Evolutionary conservation across 2,329 filamentous ascomycete genomes (phyloP), one percentile per base, ranked within the genome.

Genomic region (Stemphylium vesicarium): DNA sequence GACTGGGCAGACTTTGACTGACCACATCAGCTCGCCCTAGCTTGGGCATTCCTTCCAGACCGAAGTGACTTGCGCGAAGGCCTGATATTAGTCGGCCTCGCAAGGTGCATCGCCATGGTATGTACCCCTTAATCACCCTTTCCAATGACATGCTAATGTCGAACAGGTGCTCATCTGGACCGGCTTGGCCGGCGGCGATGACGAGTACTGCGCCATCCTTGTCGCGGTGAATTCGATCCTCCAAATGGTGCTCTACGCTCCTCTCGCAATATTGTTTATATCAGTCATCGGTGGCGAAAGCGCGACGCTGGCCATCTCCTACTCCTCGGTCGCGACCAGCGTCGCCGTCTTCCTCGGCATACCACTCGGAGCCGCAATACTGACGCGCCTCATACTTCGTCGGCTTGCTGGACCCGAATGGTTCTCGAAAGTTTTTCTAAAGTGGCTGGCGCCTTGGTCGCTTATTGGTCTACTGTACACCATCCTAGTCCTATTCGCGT

Each of bases 41-140:
- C 88, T 0, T 91, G 88, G 82, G 81, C 81, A 1, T 62, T 64
- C 24, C 26, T 60, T 18, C 56, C 54, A 3, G 61, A 60, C 40
- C 69, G 78, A 51, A 70, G 66, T 37, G 78, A 69, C 1, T 66
- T 81, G 8, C 65, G 79, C 1, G 80, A 82, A 22, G 89, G 89
- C 0, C 77, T 92, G 3, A 88, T 92, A 36, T 81, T 95, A 2
- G 90, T 95, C 0, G 91, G 91, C 0, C 76, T 95, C 1, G 91
- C 88, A 5, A 79, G 90, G 51, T 95, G 91, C 62, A 94, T 95
- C 59, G 90, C 90, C 22, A 94, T 94, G 90, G 89, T 87, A 71
- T 55, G 26, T 50, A 3, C 4, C 20, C 20, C 20, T 20, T 20
- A 3, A 3, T 20, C 20, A 20, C 20, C 20, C 20, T 20, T 20